phyloP scores from a whole-genome alignment of 331 rosid genomes.

The Dryas integrifolia region DNA sequence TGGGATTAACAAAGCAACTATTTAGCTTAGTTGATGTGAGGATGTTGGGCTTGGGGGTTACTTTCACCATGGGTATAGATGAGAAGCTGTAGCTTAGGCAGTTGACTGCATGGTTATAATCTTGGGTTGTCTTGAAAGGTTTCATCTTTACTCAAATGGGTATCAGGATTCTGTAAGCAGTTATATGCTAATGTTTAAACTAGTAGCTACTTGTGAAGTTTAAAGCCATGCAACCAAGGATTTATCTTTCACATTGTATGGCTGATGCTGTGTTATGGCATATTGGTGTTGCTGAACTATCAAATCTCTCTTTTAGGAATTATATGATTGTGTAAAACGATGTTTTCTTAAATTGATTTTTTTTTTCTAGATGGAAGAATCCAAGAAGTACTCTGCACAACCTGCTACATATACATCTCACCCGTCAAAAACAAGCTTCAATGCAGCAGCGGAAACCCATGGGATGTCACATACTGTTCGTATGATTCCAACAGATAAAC shows the following conservation, averaged over 20 bases:
- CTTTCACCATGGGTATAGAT: background rate
- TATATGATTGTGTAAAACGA: conserved; percentile 2
- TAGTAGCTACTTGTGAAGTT: background rate
- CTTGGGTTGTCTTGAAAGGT: background rate
- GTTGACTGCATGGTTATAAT: conserved; percentile 6
- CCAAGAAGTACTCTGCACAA: conserved; percentile 60
- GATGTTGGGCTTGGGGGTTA: background rate
- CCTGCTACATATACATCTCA: conserved; percentile 55
- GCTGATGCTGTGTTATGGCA: background rate
- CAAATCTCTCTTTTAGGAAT: background rate
- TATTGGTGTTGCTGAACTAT: background rate
- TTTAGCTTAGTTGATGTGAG: background rate
- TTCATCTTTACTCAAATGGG: background rate
- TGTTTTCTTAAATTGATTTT: conserved; percentile 3
- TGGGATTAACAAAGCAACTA: background rate
- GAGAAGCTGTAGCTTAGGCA: background rate
- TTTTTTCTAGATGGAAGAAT: conserved; percentile 71
- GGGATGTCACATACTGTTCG: conserved; percentile 46
- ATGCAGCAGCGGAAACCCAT: conserved; percentile 51
- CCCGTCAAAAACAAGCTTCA: conserved; percentile 46
- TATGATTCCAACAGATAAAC: conserved; percentile 51
- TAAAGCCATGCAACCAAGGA: conserved; percentile 5
- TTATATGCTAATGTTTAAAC: background rate
- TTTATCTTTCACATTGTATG: background rate
- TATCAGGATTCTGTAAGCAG: background rate